phyloP scores from a whole-genome alignment of 1,139 yeast species.

The Kurtzmaniella quercitrusa region DNA sequence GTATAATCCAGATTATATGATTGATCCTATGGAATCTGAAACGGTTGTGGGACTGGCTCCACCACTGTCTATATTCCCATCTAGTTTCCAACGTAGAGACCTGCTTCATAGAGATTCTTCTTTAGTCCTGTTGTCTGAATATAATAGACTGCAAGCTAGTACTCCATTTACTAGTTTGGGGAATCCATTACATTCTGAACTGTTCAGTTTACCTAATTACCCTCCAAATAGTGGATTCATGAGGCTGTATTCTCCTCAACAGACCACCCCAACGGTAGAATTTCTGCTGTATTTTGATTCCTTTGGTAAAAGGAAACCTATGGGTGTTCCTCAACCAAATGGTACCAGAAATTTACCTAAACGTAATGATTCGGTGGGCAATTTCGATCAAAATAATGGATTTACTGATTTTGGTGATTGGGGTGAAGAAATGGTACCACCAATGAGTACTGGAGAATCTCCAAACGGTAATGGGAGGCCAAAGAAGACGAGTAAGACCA shows the following conservation, averaged over 20 bases:
- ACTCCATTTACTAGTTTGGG: slow-evolving; percentile 3
- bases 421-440: slow-evolving; percentile 1
- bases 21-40: not conserved
- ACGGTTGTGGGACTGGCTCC: slow-evolving; percentile 1
- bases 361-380: not conserved
- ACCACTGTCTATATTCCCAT: slow-evolving; percentile 1
- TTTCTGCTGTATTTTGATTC: slow-evolving; percentile 1
- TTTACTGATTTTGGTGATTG: not conserved
- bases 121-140: slow-evolving; percentile 6
- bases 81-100: not conserved
- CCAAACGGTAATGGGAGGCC: not conserved
- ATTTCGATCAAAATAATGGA: not conserved
- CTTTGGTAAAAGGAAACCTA: not conserved
- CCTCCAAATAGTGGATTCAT: not conserved
- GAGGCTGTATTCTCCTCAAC: slow-evolving; percentile 1
- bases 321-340: not conserved
- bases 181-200: not conserved
- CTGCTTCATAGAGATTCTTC: slow-evolving; percentile 5
- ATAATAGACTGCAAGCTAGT: slow-evolving; percentile 3
- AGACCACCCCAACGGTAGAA: not conserved
- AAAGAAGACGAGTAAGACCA: slow-evolving; percentile 5
- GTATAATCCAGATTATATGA: not conserved
- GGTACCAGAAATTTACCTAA: not conserved
- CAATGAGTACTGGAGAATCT: not conserved
- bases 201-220: slow-evolving; percentile 2